These are phyloP conservation scores for Erigeron canadensis DNA, from an alignment of 129 eudicot species.

Conservation along the genomic window DNA sequence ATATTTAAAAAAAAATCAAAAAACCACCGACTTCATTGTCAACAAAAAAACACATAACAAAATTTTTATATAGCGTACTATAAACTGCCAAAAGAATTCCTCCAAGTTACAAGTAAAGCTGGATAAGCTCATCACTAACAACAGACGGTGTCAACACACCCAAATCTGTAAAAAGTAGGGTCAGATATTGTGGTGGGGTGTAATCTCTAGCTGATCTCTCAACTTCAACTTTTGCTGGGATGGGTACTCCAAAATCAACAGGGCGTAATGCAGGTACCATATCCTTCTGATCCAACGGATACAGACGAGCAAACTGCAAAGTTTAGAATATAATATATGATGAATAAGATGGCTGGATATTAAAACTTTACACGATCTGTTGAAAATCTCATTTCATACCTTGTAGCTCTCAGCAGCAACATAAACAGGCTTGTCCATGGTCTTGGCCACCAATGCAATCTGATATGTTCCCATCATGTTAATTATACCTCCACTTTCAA, in stretches of 20 bases:
- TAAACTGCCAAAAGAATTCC: background rate
- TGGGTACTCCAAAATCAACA: constrained; percentile 93
- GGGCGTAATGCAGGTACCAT: constrained; percentile 92
- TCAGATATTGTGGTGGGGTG: constrained; percentile 91
- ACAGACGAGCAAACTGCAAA: constrained; percentile 88
- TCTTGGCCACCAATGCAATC: constrained; percentile 86
- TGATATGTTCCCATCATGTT: constrained; percentile 99
- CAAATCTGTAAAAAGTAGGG: constrained; percentile 84
- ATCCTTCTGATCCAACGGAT: constrained; percentile 95
- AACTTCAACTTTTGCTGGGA: constrained; percentile 86
- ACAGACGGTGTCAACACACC: constrained; percentile 94
- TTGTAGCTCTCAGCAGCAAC: constrained; percentile 99
- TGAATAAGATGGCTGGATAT: background rate
- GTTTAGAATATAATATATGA: background rate
- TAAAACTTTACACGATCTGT: background rate
- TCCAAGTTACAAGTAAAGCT: constrained; percentile 52
- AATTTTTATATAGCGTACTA: background rate
- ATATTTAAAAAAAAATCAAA: background rate
- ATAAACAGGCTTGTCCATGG: constrained; percentile 94
- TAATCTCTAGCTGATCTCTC: constrained; percentile 93
- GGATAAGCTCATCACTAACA: constrained; percentile 94
- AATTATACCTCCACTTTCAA: constrained; percentile 94
- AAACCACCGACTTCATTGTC: background rate
- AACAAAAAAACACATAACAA: background rate
- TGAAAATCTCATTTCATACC: constrained; percentile 36